These are phyloP conservation scores for Setaria italica DNA, from an alignment of 202 grass and related monocot genomes.

Conservation along the genomic window DNA sequence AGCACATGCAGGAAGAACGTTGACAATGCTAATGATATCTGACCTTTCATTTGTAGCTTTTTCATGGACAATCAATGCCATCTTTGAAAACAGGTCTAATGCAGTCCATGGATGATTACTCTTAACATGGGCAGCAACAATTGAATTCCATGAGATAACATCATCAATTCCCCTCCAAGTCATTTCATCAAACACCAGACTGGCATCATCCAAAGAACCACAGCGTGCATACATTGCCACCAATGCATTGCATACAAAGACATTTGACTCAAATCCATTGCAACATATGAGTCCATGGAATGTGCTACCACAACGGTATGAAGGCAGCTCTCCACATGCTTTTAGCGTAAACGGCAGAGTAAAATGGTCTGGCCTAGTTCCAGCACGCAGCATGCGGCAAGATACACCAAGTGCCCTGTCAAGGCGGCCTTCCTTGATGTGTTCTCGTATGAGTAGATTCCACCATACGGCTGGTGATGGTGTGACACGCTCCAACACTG, in stretches of 20 bases:
- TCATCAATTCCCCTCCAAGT: slow-evolving; percentile 68
- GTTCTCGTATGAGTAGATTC: slow-evolving; percentile 70
- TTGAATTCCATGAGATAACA: slow-evolving; percentile 85
- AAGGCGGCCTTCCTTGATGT: slow-evolving; percentile 61
- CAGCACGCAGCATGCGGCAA: slow-evolving; percentile 59
- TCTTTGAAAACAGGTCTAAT: slow-evolving; percentile 62
- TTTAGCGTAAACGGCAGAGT: slow-evolving; percentile 72
- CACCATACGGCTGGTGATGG: slow-evolving; percentile 61
- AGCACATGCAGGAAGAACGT: slow-evolving; percentile 81
- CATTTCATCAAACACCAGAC: slow-evolving; percentile 71
- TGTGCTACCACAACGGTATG: slow-evolving; percentile 59
- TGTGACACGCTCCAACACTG: slow-evolving; percentile 55
- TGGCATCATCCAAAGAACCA: slow-evolving; percentile 63
- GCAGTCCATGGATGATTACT: slow-evolving; percentile 50
- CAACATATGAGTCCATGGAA: slow-evolving; percentile 69
- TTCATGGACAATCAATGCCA: slow-evolving; percentile 53
- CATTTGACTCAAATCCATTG: slow-evolving; percentile 68
- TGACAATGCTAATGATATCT: slow-evolving; percentile 78
- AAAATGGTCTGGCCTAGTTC: slow-evolving; percentile 67
- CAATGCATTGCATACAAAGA: slow-evolving; percentile 75
- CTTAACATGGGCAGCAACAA: slow-evolving; percentile 67
- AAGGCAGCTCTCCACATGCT: slow-evolving; percentile 72
- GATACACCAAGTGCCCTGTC: slow-evolving; percentile 54
- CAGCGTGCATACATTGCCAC: slow-evolving; percentile 71
- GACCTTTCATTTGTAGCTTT: slow-evolving; percentile 58